These are phyloP conservation scores for Bipolaris oryzae DNA, from an alignment of 2,329 filamentous ascomycete genomes.

Conservation along the genomic window DNA sequence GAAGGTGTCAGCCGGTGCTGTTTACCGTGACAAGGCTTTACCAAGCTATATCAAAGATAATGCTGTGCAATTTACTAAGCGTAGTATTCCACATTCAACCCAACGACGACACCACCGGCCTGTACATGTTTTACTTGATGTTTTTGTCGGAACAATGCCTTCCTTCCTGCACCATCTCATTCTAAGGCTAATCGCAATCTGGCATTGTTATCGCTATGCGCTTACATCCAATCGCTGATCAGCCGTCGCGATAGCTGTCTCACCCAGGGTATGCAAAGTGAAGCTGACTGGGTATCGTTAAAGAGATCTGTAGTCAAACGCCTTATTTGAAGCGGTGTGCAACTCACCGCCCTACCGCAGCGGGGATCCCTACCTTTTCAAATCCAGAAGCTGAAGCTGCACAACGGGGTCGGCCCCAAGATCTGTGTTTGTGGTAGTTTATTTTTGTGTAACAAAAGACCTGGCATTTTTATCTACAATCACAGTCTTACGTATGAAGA, in stretches of 20 bases:
- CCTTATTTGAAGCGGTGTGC: not conserved
- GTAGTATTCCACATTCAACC: no score
- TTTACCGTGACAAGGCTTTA: not conserved
- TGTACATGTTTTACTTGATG: not conserved
- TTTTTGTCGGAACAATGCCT: not conserved
- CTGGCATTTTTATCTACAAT: no score
- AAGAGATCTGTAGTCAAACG: not conserved
- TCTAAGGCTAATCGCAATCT: no score
- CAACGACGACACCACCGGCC: not conserved
- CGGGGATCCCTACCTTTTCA: conserved; percentile 1
- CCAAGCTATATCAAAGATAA: not conserved
- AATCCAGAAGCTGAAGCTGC: not conserved
- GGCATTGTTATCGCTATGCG: not conserved
- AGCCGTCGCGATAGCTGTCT: not conserved
- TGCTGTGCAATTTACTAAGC: not conserved
- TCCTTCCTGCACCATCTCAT: not conserved
- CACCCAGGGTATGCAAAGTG: not conserved
- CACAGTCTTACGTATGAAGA: no score
- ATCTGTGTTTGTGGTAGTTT: not conserved
- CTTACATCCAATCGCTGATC: not conserved
- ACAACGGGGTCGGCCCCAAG: no score
- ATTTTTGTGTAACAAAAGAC: no score
- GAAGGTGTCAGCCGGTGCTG: no score
- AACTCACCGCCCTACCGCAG: not conserved
- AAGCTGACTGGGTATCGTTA: not conserved